These are phyloP conservation scores for Euphrasia arctica DNA, from an alignment of 305 asterid genomes.

Conservation along the genomic window DNA sequence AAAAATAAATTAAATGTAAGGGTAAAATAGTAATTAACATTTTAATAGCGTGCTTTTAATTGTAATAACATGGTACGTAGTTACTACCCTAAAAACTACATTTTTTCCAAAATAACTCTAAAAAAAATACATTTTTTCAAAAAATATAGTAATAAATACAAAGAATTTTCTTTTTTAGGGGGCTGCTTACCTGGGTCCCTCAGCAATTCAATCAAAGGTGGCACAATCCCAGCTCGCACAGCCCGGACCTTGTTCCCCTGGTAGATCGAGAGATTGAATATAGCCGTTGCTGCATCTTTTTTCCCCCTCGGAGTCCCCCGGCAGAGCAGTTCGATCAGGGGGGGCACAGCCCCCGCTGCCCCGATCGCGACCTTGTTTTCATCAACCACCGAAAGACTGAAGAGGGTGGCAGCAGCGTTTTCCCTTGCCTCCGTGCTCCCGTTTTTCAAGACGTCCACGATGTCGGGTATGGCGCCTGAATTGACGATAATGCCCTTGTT, in stretches of 20 bases:
- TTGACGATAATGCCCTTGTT: constrained; percentile 87
- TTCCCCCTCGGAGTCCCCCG: constrained; percentile 87
- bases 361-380: constrained; percentile 96
- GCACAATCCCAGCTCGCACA: constrained; percentile 78
- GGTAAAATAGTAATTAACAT: too few species aligned
- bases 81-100: too few species aligned
- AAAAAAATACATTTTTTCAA: too few species aligned
- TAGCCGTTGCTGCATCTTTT: constrained; percentile 96
- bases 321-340: constrained; percentile 76
- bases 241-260: constrained; percentile 94
- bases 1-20: too few species aligned
- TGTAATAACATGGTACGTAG: too few species aligned
- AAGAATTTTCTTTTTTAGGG: too few species aligned
- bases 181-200: constrained; percentile 75
- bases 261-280: constrained; percentile 83
- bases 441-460: constrained; percentile 70
- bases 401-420: constrained; percentile 95
- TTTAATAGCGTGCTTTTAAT: too few species aligned
- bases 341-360: constrained; percentile 91
- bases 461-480: constrained; percentile 87
- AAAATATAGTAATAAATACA: too few species aligned
- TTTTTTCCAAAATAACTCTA: too few species aligned
- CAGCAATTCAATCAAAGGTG: constrained; percentile 64
- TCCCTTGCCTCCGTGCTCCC: constrained; percentile 93
- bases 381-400: constrained; percentile 80